Conservation (phyloP, 371 early-diverging fungal species). For the Rhizopus stolonifer region DNA sequence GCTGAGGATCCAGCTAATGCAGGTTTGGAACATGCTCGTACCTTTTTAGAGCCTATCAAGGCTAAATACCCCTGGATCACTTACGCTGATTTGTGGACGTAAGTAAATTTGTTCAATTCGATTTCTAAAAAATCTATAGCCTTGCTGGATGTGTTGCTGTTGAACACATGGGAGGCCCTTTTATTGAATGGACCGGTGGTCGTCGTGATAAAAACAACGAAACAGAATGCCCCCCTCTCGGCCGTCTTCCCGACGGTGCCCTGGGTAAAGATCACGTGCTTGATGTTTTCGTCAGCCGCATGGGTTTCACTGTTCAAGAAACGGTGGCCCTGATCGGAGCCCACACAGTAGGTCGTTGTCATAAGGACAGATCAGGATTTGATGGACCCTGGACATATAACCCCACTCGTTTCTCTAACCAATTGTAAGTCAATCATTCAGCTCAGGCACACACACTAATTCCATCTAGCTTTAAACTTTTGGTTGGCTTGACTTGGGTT, state of each 20-base stretch:
- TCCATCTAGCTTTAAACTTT: conserved; percentile 55
- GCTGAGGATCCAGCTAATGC: conserved; percentile 76
- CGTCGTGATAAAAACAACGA: conserved; percentile 64
- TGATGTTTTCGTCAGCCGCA: conserved; percentile 72
- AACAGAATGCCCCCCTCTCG: conserved; percentile 70
- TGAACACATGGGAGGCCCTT: conserved; percentile 83
- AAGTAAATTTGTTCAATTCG: conserved; percentile 42
- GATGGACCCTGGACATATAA: conserved; percentile 88
- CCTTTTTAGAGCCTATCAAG: conserved; percentile 77
- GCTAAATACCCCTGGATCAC: conserved; percentile 68
- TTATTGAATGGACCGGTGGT: conserved; percentile 77
- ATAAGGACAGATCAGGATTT: conserved; percentile 78
- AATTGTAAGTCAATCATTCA: conserved; percentile 49
- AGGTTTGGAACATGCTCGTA: conserved; percentile 73
- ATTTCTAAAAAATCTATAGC: conserved; percentile 41
- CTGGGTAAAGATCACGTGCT: conserved; percentile 72
- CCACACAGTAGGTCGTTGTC: conserved; percentile 89
- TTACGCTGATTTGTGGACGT: conserved; percentile 85
- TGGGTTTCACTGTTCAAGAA: conserved; percentile 78
- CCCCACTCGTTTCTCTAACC: conserved; percentile 85
- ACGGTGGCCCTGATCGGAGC: conserved; percentile 86
- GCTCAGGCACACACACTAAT: background rate
- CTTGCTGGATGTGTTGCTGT: conserved; percentile 84
- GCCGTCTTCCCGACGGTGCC: conserved; percentile 85
- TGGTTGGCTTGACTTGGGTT: conserved; percentile 69